Evolutionary conservation across 305 asterid genomes (phyloP).

Genomic region (Fraxinus paxiana): DNA sequence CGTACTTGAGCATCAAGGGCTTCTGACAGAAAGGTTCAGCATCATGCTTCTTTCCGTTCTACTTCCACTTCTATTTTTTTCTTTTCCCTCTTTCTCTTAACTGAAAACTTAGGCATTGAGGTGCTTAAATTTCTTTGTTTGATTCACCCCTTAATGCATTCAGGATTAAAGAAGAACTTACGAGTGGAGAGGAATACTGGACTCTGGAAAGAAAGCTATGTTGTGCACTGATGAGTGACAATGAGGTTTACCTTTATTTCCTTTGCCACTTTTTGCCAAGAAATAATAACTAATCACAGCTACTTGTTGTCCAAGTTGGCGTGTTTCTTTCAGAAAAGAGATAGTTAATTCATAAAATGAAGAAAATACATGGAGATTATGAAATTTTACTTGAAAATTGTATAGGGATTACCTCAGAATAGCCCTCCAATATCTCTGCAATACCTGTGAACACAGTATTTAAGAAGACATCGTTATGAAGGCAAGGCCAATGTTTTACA

Average conservation of each 20-base stretch:
- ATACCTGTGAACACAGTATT: background rate
- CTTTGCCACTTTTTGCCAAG: slow-evolving; percentile 11
- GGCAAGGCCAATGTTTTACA: slow-evolving; percentile 8
- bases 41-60: background rate
- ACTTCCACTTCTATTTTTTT: slow-evolving; percentile 11
- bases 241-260: slow-evolving; percentile 39
- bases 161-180: slow-evolving; percentile 73
- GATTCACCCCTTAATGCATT: slow-evolving; percentile 1
- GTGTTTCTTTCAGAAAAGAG: background rate
- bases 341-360: background rate
- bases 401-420: background rate
- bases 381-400: background rate
- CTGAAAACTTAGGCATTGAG: slow-evolving; percentile 13
- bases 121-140: slow-evolving; percentile 2
- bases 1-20: slow-evolving; percentile 51
- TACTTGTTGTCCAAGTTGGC: background rate
- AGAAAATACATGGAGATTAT: background rate
- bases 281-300: background rate
- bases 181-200: slow-evolving; percentile 79
- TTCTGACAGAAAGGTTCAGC: slow-evolving; percentile 67
- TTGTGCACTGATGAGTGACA: slow-evolving; percentile 43
- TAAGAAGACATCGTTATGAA: background rate
- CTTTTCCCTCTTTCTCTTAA: background rate
- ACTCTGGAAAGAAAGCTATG: slow-evolving; percentile 85
- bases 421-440: background rate